Conservation (phyloP, 495 filamentous ascomycete species). For the Tuber melanosporum region DNA sequence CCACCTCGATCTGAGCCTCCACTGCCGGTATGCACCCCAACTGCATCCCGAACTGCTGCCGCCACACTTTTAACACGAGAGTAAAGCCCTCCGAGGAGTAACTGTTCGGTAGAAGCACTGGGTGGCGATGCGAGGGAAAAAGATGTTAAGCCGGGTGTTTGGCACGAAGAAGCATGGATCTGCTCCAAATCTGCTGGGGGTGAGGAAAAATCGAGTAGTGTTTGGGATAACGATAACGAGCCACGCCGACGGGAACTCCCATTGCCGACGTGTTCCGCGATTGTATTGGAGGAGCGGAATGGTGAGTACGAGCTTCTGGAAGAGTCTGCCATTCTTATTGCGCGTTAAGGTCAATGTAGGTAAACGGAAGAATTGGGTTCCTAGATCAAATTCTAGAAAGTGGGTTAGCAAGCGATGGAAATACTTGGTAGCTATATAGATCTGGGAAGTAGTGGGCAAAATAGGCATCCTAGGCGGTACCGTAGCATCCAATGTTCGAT, state of each 20-base stretch:
- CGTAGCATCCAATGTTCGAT: not conserved
- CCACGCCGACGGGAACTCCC: conserved; percentile 29
- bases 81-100: conserved; percentile 37
- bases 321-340: not conserved
- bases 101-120: conserved; percentile 27
- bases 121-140: conserved; percentile 41
- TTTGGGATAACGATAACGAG: conserved; percentile 40
- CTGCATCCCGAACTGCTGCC: conserved; percentile 36
- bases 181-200: conserved; percentile 40
- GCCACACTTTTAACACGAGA: conserved; percentile 42
- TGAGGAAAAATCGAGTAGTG: conserved; percentile 35
- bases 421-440: not conserved
- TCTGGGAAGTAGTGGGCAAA: not conserved
- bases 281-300: conserved; percentile 5
- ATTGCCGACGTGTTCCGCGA: conserved; percentile 27
- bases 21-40: conserved; percentile 21
- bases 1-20: conserved; percentile 17
- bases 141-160: conserved; percentile 38
- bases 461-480: not conserved
- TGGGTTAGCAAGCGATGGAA: not conserved
- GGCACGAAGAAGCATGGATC: conserved; percentile 41
- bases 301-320: not conserved
- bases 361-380: not conserved
- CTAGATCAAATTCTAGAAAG: not conserved
- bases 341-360: conserved; percentile 1